phyloP scores from a whole-genome alignment of 2,329 filamentous ascomycete species.

The Monilinia aucupariae region DNA sequence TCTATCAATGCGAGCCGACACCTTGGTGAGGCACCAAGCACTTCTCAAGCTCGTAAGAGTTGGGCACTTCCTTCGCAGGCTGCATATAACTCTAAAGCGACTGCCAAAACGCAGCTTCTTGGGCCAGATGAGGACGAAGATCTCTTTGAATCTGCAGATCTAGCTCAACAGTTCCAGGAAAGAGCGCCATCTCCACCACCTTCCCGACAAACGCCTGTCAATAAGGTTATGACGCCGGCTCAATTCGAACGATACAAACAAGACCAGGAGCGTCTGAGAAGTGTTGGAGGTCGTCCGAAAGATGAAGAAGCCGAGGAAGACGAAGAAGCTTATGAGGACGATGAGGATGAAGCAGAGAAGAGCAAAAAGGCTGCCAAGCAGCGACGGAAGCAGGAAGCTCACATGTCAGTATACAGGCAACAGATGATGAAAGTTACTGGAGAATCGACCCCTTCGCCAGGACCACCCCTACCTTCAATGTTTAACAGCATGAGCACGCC shows the following conservation, averaged over 20 bases:
- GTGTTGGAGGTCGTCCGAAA: slow-evolving; percentile 41
- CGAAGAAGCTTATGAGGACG: slow-evolving; percentile 62
- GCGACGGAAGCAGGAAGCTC: slow-evolving; percentile 80
- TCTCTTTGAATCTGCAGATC: slow-evolving; percentile 29
- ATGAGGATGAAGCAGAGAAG: slow-evolving; percentile 75
- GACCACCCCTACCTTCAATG: slow-evolving; percentile 47
- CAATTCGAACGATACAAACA: slow-evolving; percentile 78
- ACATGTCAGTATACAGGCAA: slow-evolving; percentile 83
- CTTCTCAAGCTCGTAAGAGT: slow-evolving; percentile 27
- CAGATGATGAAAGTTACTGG: slow-evolving; percentile 97
- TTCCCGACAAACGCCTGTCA: slow-evolving; percentile 41
- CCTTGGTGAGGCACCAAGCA: slow-evolving; percentile 27
- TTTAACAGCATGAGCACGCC: slow-evolving; percentile 56
- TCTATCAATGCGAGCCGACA: slow-evolving; percentile 31
- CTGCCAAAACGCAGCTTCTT: slow-evolving; percentile 27
- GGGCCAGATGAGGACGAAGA: slow-evolving; percentile 30
- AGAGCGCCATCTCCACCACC: slow-evolving; percentile 20
- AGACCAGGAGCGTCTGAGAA: slow-evolving; percentile 59
- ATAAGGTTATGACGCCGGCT: slow-evolving; percentile 84
- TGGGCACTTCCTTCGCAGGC: slow-evolving; percentile 28
- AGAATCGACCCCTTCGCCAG: slow-evolving; percentile 48
- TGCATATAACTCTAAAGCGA: slow-evolving; percentile 21
- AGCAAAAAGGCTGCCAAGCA: slow-evolving; percentile 68
- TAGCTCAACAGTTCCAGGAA: slow-evolving; percentile 31
- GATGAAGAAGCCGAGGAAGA: slow-evolving; percentile 54